Evolutionary conservation across 2,329 filamentous ascomycete genomes (phyloP).

Genomic region (Bipolaris zeicola): DNA sequence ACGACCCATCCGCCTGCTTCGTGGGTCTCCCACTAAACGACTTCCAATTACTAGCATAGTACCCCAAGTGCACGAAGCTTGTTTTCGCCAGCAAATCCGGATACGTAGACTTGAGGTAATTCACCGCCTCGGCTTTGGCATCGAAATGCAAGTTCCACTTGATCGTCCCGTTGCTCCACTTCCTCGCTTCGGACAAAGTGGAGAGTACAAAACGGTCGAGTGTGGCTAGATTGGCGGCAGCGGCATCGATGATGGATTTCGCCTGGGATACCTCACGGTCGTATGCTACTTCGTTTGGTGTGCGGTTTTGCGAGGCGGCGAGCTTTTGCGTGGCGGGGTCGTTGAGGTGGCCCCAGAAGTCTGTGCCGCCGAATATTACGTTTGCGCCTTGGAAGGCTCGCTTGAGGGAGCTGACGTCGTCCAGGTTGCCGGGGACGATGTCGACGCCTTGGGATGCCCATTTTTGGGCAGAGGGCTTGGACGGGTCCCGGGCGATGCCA

Average conservation of each 20-base stretch:
- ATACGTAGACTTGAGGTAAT: constrained; percentile 45
- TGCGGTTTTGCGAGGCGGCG: constrained; percentile 31
- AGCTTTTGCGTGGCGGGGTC: constrained; percentile 7
- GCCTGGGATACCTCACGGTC: not conserved
- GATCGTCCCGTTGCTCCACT: constrained; percentile 41
- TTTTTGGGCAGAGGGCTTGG: constrained; percentile 41
- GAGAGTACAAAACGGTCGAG: constrained; percentile 54
- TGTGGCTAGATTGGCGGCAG: constrained; percentile 37
- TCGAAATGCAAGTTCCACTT: constrained; percentile 51
- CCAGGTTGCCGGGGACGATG: constrained; percentile 22
- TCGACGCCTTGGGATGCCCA: constrained; percentile 30
- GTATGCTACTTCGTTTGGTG: constrained; percentile 32
- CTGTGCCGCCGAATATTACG: constrained; percentile 49
- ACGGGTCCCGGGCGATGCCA: constrained; percentile 53
- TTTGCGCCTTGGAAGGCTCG: constrained; percentile 22
- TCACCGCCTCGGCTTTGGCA: constrained; percentile 49
- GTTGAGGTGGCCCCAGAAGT: constrained; percentile 44
- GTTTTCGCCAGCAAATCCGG: constrained; percentile 35
- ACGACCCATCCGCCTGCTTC: constrained; percentile 30
- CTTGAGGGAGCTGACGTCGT: constrained; percentile 21
- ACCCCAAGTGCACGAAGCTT: constrained; percentile 33
- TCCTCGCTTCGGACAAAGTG: constrained; percentile 46
- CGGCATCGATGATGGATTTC: constrained; percentile 48
- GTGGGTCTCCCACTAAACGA: constrained; percentile 13
- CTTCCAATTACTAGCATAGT: constrained; percentile 34